These are phyloP conservation scores for Chrysopogon serrulatus DNA, from an alignment of 176 grass and related monocot species.

Conservation along the genomic window DNA sequence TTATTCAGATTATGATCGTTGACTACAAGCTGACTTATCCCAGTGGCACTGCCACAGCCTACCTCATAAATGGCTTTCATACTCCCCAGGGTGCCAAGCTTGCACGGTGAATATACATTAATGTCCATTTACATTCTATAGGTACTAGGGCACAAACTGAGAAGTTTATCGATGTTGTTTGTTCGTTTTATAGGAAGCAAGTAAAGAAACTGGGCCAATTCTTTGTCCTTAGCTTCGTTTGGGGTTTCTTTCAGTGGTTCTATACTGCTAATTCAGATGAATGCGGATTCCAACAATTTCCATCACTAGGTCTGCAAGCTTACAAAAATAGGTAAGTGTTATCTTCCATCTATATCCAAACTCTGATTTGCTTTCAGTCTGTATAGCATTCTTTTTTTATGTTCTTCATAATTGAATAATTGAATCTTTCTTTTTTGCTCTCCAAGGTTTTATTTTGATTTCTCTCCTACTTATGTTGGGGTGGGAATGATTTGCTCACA, in stretches of 20 bases:
- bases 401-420: background rate
- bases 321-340: conserved; percentile 23
- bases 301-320: conserved; percentile 48
- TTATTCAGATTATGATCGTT: conserved; percentile 58
- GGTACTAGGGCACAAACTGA: background rate
- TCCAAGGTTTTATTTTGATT: conserved; percentile 43
- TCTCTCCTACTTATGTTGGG: conserved; percentile 51
- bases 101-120: conserved; percentile 35
- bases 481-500: conserved; percentile 51
- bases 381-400: background rate
- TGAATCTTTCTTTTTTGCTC: background rate
- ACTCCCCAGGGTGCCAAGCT: conserved; percentile 45
- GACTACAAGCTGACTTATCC: conserved; percentile 72
- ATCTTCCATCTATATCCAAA: background rate
- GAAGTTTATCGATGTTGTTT: background rate
- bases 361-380: background rate
- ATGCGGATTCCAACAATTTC: conserved; percentile 45
- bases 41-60: conserved; percentile 59
- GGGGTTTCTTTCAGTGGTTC: conserved; percentile 77
- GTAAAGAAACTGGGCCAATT: conserved; percentile 42
- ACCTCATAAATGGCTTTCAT: conserved; percentile 63
- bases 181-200: conserved; percentile 36
- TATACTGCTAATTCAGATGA: conserved; percentile 34
- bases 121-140: background rate
- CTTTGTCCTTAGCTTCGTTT: conserved; percentile 43